Base-by-base conservation (phyloP, 2,329 filamentous ascomycete species). In the Aureobasidium sp. region DNA sequence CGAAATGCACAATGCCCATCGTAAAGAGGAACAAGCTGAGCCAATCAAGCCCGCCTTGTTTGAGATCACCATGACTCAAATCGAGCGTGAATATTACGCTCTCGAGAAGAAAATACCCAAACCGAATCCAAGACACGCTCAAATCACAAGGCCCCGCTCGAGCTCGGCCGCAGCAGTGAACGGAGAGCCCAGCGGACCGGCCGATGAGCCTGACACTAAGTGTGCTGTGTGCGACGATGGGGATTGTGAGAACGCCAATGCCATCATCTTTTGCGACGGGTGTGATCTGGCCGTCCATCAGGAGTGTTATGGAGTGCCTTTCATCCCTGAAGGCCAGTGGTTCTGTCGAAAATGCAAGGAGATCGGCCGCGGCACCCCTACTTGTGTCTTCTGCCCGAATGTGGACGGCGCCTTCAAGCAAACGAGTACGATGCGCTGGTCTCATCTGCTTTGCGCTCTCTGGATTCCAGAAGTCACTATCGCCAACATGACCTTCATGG, bases 161-260 rank as follows among this genome's bases (percentile, higher is more conserved):
- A 96, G 92, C 74, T 96, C 92, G 62, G 93, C 93, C 51, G 93
- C 91, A 29, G 93, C 94, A 6, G 93, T 97, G 20, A 97, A 97
- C 74, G 93, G 94, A 61, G 94, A 97, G 76, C 87, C 89, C 48
- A 85, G 88, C 66, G 86, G 81, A 1, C 76, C 84, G 32, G 91
- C 91, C 24, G 94, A 97, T 76, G 93, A 97, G 75, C 92, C 94
- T 69, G 94, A 99, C 74, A 96, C 89, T 69, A 97, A 96, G 75
- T 99, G 94, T 72, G 92, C 91, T 26, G 95, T 99, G 63, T 99
- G 94, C 73, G 94, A 99, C 72, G 94, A 99, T 71, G 94, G 94
- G n/a, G 94, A 99, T 72, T 99, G 94, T 71, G 94, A 99, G 76
- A 99, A 99, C 74, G 95, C 94, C 26, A 99, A 99, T 71, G 94